phyloP scores from a whole-genome alignment of 192 early-diverging fungal genomes.

The Polychytrium aggregatum region DNA sequence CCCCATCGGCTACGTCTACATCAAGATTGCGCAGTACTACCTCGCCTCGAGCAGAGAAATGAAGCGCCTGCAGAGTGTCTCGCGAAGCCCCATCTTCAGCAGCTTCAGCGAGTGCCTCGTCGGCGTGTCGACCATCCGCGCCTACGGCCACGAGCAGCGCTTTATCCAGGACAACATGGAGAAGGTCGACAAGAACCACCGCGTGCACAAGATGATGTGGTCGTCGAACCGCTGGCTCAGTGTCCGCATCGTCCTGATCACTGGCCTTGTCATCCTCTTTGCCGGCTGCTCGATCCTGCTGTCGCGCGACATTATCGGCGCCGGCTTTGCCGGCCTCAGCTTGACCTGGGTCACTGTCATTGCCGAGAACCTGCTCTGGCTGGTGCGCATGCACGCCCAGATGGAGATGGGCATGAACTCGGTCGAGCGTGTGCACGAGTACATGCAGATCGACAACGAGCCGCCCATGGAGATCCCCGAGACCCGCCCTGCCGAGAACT shows the following conservation, averaged over 20 bases:
- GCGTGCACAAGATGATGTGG: constrained; percentile 81
- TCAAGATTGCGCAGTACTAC: constrained; percentile 50
- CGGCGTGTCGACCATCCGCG: no score
- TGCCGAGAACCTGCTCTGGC: constrained; percentile 51
- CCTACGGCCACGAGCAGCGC: constrained; percentile 40
- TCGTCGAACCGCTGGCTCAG: constrained; percentile 58
- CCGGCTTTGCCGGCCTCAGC: constrained; percentile 77
- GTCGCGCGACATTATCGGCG: constrained; percentile 46
- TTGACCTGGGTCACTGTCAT: constrained; percentile 75
- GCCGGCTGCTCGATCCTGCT: constrained; percentile 34
- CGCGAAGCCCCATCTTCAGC: constrained; percentile 42
- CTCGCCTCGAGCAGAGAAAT: constrained; percentile 23
- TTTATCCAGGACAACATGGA: constrained; percentile 53
- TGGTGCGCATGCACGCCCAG: constrained; percentile 40
- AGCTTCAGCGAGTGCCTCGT: no score
- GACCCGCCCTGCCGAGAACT: constrained; percentile 13
- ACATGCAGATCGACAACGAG: constrained; percentile 74
- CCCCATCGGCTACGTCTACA: constrained; percentile 35
- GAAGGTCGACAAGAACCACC: constrained; percentile 61
- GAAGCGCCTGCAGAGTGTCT: constrained; percentile 35
- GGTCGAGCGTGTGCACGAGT: no score
- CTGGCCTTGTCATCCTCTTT: constrained; percentile 58
- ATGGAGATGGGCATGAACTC: constrained; percentile 39
- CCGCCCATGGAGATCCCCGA: constrained; percentile 44
- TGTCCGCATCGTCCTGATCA: constrained; percentile 52